A percentile compares a stretch with the other conserved stretches of the same genome.
Conservation (phyloP, 2,329 filamentous ascomycete genomes). For the Thielaviopsis euricoi region DNA sequence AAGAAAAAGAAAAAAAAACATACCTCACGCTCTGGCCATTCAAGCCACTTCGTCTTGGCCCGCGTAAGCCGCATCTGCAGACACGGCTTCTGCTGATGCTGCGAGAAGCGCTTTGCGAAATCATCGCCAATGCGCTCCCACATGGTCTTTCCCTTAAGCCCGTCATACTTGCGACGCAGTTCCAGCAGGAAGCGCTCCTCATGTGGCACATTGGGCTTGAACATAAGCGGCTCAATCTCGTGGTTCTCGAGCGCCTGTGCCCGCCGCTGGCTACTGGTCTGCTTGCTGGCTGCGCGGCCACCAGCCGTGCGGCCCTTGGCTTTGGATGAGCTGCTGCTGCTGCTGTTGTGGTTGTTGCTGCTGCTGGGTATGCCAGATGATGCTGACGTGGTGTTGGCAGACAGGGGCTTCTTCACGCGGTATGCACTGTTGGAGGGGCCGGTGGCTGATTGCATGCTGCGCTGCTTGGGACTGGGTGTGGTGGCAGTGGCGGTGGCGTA, state of each 20-base stretch:
- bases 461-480: not conserved
- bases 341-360: too few species aligned
- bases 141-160: slow-evolving; percentile 39
- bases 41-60: slow-evolving; percentile 29
- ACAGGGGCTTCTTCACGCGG: not conserved
- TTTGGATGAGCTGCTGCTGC: not conserved
- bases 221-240: slow-evolving; percentile 17
- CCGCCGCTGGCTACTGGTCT: not conserved
- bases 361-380: too few species aligned
- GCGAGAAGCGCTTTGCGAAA: slow-evolving; percentile 21
- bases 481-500: not conserved
- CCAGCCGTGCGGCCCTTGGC: not conserved
- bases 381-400: too few species aligned
- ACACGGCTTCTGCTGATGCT: slow-evolving; percentile 28
- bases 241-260: not conserved
- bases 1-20: slow-evolving; percentile 16
- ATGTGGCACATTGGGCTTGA: slow-evolving; percentile 29
- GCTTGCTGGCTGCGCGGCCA: not conserved
- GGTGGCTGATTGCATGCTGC: not conserved
- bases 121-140: slow-evolving; percentile 35
- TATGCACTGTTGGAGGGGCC: not conserved
- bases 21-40: slow-evolving; percentile 35
- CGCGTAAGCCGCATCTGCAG: slow-evolving; percentile 41
- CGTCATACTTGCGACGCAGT: slow-evolving; percentile 27
- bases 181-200: slow-evolving; percentile 34